Base-by-base conservation (phyloP, 2,329 filamentous ascomycete species). In the Paecilomyces formosus region DNA sequence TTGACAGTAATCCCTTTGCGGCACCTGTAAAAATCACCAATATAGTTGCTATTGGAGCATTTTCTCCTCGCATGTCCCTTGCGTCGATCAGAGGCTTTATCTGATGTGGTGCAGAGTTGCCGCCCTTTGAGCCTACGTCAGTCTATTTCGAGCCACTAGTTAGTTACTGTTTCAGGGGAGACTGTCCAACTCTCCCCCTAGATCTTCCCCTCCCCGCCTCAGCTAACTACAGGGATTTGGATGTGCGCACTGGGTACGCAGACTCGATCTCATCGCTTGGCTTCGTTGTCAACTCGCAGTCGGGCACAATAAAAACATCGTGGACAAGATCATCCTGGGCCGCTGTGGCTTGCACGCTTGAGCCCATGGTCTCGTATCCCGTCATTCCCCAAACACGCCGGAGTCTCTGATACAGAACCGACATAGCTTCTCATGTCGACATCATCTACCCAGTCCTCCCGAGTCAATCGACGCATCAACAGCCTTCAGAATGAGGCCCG, bases 381-480 rank as follows among this genome's bases (percentile, higher is more conserved):
- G 61, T 62, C 51, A 63, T 56, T 62, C 62, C 63, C 62, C 60
- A 65, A 63, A 60, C 57, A 63, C 60, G 58, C 61, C 64, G 62
- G 59, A 65, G 63, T 56, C 49, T 61, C 61, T 61, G 64, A 65
- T 63, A 65, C 61, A 65, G 58, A 62, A 24, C 15, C 11, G 65
- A 54, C 58, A 57, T 62, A 61, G 18, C 21, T 50, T 57, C 65
- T 56, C 65, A 80, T 80, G 78, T 80, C 78, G 70, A 77, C 75
- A 61, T 73, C 77, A 67, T 79, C 77, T 59, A 73, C 62, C 56
- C 74, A 74, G 55, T 76, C 77, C 63, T 71, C 73, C 71, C 74
- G 76, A 68, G 68, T 78, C 62, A 74, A 74, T 65, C 72, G 76
- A 71, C 76, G 77, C 66, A 69, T 78, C 58, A 75, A 79, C 63